phyloP scores from a whole-genome alignment of 2,329 filamentous ascomycete species.

The Talaromyces sp. region DNA sequence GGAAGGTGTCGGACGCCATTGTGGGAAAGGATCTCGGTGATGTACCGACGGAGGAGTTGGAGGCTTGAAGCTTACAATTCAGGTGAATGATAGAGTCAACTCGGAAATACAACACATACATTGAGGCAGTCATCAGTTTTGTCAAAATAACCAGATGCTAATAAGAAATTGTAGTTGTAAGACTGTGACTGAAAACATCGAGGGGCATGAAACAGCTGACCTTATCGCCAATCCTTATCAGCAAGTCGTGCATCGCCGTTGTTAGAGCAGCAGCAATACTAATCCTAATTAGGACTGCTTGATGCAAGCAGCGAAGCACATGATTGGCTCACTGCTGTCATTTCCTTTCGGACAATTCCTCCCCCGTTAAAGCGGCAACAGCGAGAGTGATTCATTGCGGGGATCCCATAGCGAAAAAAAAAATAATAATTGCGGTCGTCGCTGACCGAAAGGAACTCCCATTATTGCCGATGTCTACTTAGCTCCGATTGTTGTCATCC shows the following conservation, averaged over 20 bases:
- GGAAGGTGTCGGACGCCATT: constrained; percentile 80
- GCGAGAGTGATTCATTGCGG: not conserved
- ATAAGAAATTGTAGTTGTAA: not conserved
- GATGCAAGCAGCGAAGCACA: not conserved
- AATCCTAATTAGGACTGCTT: not conserved
- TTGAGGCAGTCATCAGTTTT: not conserved
- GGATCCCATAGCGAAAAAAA: constrained; percentile 8
- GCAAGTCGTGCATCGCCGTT: constrained; percentile 9
- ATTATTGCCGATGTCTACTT: constrained; percentile 8
- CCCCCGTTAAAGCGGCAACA: constrained; percentile 9
- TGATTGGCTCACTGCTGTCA: not conserved
- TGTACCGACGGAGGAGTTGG: constrained; percentile 72
- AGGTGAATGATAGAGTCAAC: not conserved
- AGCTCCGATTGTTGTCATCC: constrained; percentile 9
- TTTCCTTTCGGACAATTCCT: not conserved
- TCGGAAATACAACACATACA: not conserved
- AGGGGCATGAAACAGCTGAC: not conserved
- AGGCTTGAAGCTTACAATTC: constrained; percentile 40
- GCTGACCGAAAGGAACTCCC: constrained; percentile 14
- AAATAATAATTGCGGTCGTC: constrained; percentile 1
- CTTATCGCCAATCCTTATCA: constrained; percentile 12
- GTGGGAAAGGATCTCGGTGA: constrained; percentile 74
- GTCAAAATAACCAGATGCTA: too few relatives aligned
- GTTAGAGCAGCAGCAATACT: not conserved
- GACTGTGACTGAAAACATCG: not conserved